Percentiles rank a stretch among this genome's conserved stretches.
phyloP scores from a whole-genome alignment of 2,329 filamentous ascomycete genomes.

The Penicillium sp. region DNA sequence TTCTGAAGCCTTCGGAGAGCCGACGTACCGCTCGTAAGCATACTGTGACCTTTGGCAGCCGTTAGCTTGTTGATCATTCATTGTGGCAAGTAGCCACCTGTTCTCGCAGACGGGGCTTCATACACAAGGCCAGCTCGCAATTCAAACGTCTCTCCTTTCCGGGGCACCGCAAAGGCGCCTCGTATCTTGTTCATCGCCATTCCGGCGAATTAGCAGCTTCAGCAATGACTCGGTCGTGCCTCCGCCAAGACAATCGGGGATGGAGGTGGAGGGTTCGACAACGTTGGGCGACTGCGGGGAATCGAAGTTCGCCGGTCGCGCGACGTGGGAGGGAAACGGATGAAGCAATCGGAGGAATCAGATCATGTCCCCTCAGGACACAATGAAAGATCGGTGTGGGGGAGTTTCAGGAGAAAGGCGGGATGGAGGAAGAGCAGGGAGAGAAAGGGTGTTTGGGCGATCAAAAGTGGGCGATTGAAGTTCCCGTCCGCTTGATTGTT shows the following conservation, averaged over 20 bases:
- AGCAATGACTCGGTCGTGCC: constrained; percentile 36
- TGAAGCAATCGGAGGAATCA: constrained; percentile 9
- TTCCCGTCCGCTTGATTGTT: constrained; percentile 14
- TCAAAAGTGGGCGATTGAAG: constrained; percentile 27
- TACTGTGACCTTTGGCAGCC: constrained; percentile 70
- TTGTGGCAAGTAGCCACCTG: constrained; percentile 9
- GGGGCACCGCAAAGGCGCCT: constrained; percentile 84
- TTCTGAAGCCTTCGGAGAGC: neutral
- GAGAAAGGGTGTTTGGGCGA: constrained; percentile 23
- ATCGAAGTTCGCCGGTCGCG: constrained; percentile 29
- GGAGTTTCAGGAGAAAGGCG: constrained; percentile 3
- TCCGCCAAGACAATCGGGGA: constrained; percentile 24
- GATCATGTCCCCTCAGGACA: constrained; percentile 10
- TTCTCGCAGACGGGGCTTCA: constrained; percentile 21
- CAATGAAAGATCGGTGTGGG: constrained; percentile 8
- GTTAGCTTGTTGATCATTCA: constrained; percentile 31
- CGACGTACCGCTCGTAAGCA: constrained; percentile 77
- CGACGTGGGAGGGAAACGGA: constrained; percentile 12
- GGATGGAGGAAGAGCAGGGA: constrained; percentile 9
- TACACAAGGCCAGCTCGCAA: constrained; percentile 82
- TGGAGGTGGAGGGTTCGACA: constrained; percentile 12
- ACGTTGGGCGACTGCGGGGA: constrained; percentile 30
- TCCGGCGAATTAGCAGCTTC: constrained; percentile 26
- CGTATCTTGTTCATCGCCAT: constrained; percentile 97
- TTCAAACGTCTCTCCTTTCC: constrained; percentile 98